Evolutionary conservation across 73 alveolate genomes (phyloP).

Genomic region (Durusdinium trenchii): DNA sequence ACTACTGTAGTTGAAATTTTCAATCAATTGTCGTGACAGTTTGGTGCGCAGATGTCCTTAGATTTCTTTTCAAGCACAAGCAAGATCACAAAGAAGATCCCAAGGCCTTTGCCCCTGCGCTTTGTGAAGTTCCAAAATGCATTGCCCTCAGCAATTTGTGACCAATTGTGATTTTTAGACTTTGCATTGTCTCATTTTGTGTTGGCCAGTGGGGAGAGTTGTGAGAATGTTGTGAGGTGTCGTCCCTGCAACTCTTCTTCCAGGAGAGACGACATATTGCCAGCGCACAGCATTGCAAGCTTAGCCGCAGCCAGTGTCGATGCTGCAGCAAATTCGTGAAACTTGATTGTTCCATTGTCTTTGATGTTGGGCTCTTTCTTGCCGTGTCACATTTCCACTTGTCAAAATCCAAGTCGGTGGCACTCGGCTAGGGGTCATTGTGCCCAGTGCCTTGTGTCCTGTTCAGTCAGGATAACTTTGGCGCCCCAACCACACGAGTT

Average conservation of each 20-base stretch:
- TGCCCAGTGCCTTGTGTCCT: no score
- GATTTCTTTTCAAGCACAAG: no score
- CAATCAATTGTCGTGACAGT: no score
- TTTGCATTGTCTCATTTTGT: no score
- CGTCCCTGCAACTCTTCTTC: conserved; percentile 74
- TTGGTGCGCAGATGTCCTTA: no score
- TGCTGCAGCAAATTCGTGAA: not conserved
- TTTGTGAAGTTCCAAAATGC: conserved; percentile 78
- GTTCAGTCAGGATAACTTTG: conserved; percentile 35
- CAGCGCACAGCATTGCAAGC: not conserved
- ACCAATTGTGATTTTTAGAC: not conserved
- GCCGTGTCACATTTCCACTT: no score
- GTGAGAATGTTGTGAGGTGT: not conserved
- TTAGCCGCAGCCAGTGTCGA: not conserved
- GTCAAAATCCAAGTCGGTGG: not conserved
- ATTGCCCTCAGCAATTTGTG: not conserved
- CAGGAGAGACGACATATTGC: conserved; percentile 7
- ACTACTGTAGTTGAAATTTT: no score
- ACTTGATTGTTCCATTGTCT: not conserved
- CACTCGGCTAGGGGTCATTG: no score
- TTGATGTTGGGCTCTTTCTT: not conserved
- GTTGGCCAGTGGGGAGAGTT: no score
- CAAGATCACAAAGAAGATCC: no score
- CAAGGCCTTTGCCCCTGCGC: conserved; percentile 66
- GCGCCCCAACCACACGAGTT: conserved; percentile 54